Evolutionary conservation across 2,329 filamentous ascomycete genomes (phyloP), one percentile per base, ranked within the genome.

Genomic region (Elsinoe ampelina): DNA sequence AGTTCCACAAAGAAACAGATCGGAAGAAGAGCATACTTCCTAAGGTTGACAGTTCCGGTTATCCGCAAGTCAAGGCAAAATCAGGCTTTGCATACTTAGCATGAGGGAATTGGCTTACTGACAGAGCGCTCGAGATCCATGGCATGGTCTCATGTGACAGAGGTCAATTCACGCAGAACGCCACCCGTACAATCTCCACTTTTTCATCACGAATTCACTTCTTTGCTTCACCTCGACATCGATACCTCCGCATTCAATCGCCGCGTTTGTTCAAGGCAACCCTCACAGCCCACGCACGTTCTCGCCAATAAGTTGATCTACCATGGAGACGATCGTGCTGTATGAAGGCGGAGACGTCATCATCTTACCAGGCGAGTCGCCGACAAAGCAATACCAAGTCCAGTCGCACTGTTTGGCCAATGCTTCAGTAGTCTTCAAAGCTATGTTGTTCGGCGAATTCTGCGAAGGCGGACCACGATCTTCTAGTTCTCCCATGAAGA

Each of bases 11-110:
- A 50, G 66, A 68, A 54, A 66, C 65, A 32, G 58, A 61, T 55
- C 60, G 66, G 54, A 67, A 66, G 61, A 61, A 59, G 15, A 57
- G 56, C 10, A 57, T 66, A 10, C 54, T 68, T 54, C 66, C 66
- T 0, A 62, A 61, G 45, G 64, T 68, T 13, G 66, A 67, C 45
- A 62, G 60, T 39, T 63, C 61, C 12, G 63, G 66, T 6, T 67
- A 65, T 58, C 62, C 66, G 32, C 36, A 54, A 12, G 35, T 67
- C 10, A 61, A 61, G 50, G 62, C 65, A 13, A 57, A 60, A 54
- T 59, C 60, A 22, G 65, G 64, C 5, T 67, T 67, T 42, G 63
- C 59, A n/a, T 68, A 66, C 57, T n/a, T 61, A 13, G 26, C 30
- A 5, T 51, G 26, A 41, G 38, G 38, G 26, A 6, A 5, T 30